Evolutionary conservation across 441 rosid species (phyloP), one percentile per base, ranked within the genome.

Genomic region (Geranium incanum): DNA sequence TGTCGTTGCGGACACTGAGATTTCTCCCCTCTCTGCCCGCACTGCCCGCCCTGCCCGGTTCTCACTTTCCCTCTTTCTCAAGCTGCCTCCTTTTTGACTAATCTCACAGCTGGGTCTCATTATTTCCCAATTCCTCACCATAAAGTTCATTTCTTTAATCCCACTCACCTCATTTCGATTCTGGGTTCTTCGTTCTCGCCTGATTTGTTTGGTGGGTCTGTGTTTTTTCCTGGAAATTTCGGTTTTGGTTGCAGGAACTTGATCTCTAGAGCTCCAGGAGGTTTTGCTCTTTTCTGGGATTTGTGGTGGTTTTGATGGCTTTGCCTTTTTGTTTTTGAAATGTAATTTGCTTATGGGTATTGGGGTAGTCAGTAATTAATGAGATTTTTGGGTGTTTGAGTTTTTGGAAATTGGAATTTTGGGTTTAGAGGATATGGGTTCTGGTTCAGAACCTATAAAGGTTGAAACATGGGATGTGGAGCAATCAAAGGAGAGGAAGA

Each of bases 371-470:
- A 72, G 39, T 72, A 45, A 66, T 67, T 59, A 37, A 43, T 59
- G 74, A 33, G 5, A 72, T 67, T 68, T 70, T 66, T 70, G 59
- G 57, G 43, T 36, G 39, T 33, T 36, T 65, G 52, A 69, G 48
- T 62, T 28, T 59, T 70, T 3, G 77, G 80, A 68, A 75, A 69
- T 60, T 60, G 77, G 79, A 77, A 48, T 59, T 36, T 63, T 7
- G 69, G 71, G 68, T 73, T 75, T 64, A 71, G 33, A 36, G 76
- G 68, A 75, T 76, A 87, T 84, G 95, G 86, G 80, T 76, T 69
- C 84, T 76, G 83, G 80, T 79, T 62, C 76, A 70, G 86, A 82
- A 62, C 77, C 91, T 81, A 76, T 72, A 21, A 85, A 86, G 74
- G 81, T 76, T 71, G 79, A 76, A 74, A 75, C 71, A 76, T 80